Evolutionary conservation across 2,329 filamentous ascomycete genomes (phyloP), one percentile per base, ranked within the genome.

Genomic region (Nothomitra cinnamomea): DNA sequence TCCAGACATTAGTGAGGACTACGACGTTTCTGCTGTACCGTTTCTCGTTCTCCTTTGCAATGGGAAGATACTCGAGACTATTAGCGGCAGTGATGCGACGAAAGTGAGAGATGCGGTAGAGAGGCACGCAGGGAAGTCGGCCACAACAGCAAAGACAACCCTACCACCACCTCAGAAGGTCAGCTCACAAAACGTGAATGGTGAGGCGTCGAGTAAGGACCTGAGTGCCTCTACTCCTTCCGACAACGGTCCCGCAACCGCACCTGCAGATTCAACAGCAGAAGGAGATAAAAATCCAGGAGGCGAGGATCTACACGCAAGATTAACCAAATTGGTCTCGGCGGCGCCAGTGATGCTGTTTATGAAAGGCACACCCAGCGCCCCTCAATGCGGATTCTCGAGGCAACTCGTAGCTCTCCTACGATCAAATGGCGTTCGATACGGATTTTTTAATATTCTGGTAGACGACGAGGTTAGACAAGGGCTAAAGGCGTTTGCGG

Each of bases 391-490:
- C 63, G 88, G 92, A 1, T 98, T 98, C 70, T 94, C 87, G 60
- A 75, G 90, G 60, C 88, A 95, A 70, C 72, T 95, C 45, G 92
- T 98, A 43, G 81, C 74, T 24, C 78, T 98, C 48, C 70, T 98
- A 61, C 79, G 92, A 52, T 90, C 96, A 70, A 83, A 87, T 64
- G 84, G 84, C 51, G 85, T 98, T 56, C 87, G 94, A 66, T 98
- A 96, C 67, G 92, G 92, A 19, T 98, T 98, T 74, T 98, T 98
- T 75, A 96, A 98, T 66, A 98, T 98, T 58, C 70, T 98, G 61
- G 92, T 92, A 58, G 92, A 98, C 66, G 90, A 98, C 63, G 90
- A 96, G 67, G 92, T 98, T 49, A 78, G 92, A 57, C 90, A 96
- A 70, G 92, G 92, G 0, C 71, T 98, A 63, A 98, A 98, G 76